Base-by-base conservation (phyloP, 2,329 filamentous ascomycete species). In the Gaeumannomyces sp. region DNA sequence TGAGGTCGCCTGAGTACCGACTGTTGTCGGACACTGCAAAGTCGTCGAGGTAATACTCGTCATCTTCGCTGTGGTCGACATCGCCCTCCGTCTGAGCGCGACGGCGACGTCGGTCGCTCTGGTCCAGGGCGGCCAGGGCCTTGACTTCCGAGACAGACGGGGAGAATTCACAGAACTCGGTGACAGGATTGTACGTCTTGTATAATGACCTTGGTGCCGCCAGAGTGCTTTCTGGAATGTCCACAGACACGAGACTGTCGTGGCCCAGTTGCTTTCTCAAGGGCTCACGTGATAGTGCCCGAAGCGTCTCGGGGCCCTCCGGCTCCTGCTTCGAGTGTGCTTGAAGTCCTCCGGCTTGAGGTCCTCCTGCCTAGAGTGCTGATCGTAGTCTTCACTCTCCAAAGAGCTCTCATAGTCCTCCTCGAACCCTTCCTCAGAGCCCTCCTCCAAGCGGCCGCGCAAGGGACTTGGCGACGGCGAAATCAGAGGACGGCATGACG, bases 21-120 rank as follows among this genome's bases (percentile, higher is more conserved):
- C 59, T 29, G 0, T 69, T 68, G 60, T 80, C 71, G 29, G 79
- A 90, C 1, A 89, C 75, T 2, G 78, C 78, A 70, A 90, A 90
- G 2, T 85, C 73, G 13, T 86, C 76, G 0, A 90, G 74, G 27
- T 76, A 80, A 3, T 72, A 73, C 0, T 73, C 70, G 3, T 66
- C n/a, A 3, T 67, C n/a, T 3, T 45, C 28, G n/a, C n/a, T n/a
- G 1, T 66, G 50, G 27, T 71, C 65, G 5, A 67, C 64, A 7
- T 53, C 60, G 22, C 16, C 5, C 13, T 38, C 27, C 45, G 31
- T 3, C 8, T 33, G 29, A 28, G 56, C 56, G 10, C 56, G 56
- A 27, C 11, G 56, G 11, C n/a, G 22, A 38, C 35, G 7, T 2
- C 19, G 50, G 61, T 53, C 50, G 33, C n/a, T n/a, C 8, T 63